Base-by-base conservation (phyloP, 192 early-diverging fungal genomes). In the Geosiphon pyriformis region DNA sequence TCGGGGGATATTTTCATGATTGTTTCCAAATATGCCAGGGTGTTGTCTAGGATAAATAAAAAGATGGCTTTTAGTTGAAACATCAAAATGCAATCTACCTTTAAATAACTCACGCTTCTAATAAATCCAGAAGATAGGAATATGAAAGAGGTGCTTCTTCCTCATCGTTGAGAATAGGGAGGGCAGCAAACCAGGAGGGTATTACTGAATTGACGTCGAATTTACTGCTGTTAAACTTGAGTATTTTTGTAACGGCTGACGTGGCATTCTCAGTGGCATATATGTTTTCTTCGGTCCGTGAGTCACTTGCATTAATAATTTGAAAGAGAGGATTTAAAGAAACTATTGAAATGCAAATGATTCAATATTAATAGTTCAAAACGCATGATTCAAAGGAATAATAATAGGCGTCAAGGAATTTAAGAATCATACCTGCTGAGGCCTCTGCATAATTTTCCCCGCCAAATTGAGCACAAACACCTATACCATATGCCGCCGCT, bases 181-280 rank as follows among this genome's bases (percentile, higher is more conserved):
- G 75, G 22, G 82, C 73, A 1, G 76, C 69, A 57, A 95, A 80
- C 95, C 95, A 99, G 11, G 80, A 72, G 46, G 79, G 78, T 59
- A 90, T 65, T 31, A 90, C 83, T 7, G 70, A 57, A 31, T 84
- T 80, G 17, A 84, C 71, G 52, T 90, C 85, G 59, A 88, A 75
- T 64, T 88, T 78, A 65, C 75, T 72, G 46, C 60, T 70, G 70
- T 84, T 85, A 67, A 80, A 89, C 50, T 86, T 82, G 68, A 87
- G 80, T 53, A 96, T 90, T 80, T 97, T 98, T 61, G 89, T 89
- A 37, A 98, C 71, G 4, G 96, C 93, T n/a, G 93, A 82, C 18
- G 96, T 81, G 17, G 88, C 88, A 68, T 98, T 99, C 76, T 99
- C 97, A 0, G 93, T 95, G 4, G 91, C 93, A 71, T 86, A 84